A percentile compares a stretch with the other conserved stretches of the same genome.
These are phyloP conservation scores for Tylopilus cervinicoccineus DNA, from an alignment of 768 basidiomycete genomes.

Conservation along the genomic window DNA sequence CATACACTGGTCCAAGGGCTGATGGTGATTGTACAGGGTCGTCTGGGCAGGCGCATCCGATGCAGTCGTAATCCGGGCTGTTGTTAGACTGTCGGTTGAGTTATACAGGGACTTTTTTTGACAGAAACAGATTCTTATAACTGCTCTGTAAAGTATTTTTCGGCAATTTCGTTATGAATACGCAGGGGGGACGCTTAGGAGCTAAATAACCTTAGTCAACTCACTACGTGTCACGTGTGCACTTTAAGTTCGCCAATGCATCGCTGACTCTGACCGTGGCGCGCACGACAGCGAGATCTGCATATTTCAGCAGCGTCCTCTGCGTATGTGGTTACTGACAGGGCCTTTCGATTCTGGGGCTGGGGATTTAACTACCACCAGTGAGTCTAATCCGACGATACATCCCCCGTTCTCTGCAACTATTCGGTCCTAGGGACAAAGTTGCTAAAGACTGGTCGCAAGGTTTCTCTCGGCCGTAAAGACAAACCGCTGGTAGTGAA, in stretches of 20 bases:
- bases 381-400: conserved; percentile 31
- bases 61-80: conserved; percentile 8
- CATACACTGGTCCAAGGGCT: conserved; percentile 36
- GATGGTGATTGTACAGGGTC: conserved; percentile 31
- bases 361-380: conserved; percentile 36
- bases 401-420: conserved; percentile 16
- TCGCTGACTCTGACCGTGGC: no score
- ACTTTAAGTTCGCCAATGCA: no score
- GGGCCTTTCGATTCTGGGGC: conserved; percentile 49
- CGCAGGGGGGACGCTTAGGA: not conserved
- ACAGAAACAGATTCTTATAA: not conserved
- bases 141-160: conserved; percentile 22
- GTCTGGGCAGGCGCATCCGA: conserved; percentile 13
- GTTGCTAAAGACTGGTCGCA: conserved; percentile 56
- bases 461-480: conserved; percentile 57
- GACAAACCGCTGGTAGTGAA: conserved; percentile 47
- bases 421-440: conserved; percentile 41
- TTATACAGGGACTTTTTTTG: conserved; percentile 6
- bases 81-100: not conserved
- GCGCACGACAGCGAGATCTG: no score
- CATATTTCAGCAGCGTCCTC: not conserved
- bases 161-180: conserved; percentile 6
- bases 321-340: conserved; percentile 49
- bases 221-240: not conserved
- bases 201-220: not conserved